Evolutionary conservation across 805 yeast genomes (phyloP).

Genomic region (Cyberlindnera maclurae): DNA sequence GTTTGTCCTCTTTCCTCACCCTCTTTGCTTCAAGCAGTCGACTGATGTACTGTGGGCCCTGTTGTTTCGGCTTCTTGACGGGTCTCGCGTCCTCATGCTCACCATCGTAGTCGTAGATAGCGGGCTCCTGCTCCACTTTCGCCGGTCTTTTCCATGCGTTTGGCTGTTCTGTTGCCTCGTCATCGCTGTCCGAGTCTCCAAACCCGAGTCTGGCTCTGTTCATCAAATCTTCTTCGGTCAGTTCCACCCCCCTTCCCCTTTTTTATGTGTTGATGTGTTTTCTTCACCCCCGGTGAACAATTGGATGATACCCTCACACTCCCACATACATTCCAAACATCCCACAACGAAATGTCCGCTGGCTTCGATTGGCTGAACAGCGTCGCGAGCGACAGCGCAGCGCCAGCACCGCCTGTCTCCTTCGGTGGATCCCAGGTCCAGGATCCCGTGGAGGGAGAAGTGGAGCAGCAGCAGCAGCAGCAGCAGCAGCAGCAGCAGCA

Average conservation of each 20-base stretch:
- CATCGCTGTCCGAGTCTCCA: constrained; percentile 5
- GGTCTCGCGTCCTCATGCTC: constrained; percentile 16
- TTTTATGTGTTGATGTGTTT: not conserved
- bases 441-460: too few species aligned
- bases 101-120: constrained; percentile 29
- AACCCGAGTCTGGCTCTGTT: constrained; percentile 13
- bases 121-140: not conserved
- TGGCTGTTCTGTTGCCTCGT: not conserved
- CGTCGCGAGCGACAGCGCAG: constrained; percentile 21
- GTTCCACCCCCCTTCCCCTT: not conserved
- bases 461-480: too few species aligned
- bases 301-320: not conserved
- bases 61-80: constrained; percentile 2
- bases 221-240: too few species aligned
- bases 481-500: not conserved
- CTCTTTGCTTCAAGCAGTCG: constrained; percentile 37
- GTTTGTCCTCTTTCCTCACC: constrained; percentile 38
- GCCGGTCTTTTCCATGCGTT: not conserved
- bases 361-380: constrained; percentile 52
- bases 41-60: constrained; percentile 31
- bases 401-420: constrained; percentile 47
- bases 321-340: not conserved
- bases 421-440: constrained; percentile 34
- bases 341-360: not conserved
- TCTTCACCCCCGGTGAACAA: too few species aligned